Evolutionary conservation across 371 early-diverging fungal genomes (phyloP).

Genomic region (Mortierella sp.): DNA sequence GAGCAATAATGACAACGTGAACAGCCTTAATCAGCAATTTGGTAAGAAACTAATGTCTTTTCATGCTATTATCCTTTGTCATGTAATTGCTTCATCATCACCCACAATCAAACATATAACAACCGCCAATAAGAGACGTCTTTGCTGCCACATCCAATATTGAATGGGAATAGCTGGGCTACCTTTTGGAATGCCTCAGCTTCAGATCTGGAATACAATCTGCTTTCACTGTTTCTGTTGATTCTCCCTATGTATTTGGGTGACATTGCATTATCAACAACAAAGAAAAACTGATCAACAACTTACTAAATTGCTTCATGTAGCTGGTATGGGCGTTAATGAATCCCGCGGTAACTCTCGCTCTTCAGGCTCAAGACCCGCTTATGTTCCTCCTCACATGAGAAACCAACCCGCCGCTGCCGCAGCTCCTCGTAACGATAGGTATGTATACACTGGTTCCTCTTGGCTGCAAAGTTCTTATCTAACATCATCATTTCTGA

Average conservation of each 20-base stretch:
- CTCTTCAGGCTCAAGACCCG: slow-evolving; percentile 41
- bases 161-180: neutral
- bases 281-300: slow-evolving; percentile 7
- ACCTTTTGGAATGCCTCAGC: neutral
- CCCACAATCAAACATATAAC: neutral
- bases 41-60: slow-evolving; percentile 59
- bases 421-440: slow-evolving; percentile 28
- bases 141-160: neutral
- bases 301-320: slow-evolving; percentile 5
- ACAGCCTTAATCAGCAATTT: slow-evolving; percentile 76
- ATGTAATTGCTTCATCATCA: neutral
- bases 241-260: neutral
- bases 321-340: slow-evolving; percentile 81
- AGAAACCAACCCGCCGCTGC: slow-evolving; percentile 57
- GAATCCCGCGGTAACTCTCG: slow-evolving; percentile 51
- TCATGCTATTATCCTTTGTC: neutral
- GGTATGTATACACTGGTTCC: slow-evolving; percentile 22
- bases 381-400: slow-evolving; percentile 71
- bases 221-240: neutral
- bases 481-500: neutral
- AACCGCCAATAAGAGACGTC: neutral
- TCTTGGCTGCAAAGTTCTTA: neutral
- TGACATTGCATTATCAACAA: slow-evolving; percentile 1
- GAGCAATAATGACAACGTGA: slow-evolving; percentile 69
- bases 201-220: neutral